These are phyloP conservation scores for Meyerozyma elateridarum DNA, from an alignment of 1,139 yeast genomes.

Conservation along the genomic window DNA sequence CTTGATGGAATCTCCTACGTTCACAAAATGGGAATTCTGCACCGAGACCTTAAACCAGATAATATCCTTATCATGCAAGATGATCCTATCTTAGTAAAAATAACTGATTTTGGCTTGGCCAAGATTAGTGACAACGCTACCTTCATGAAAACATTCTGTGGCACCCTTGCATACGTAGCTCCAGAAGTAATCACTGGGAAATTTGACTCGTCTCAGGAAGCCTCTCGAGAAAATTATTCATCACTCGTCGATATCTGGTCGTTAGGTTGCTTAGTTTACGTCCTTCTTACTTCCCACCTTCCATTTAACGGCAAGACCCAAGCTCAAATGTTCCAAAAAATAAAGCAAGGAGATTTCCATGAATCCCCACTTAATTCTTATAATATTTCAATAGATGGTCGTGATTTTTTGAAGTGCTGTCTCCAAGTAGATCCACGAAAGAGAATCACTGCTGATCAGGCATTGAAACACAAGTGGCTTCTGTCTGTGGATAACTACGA, in stretches of 20 bases:
- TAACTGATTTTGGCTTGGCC: constrained; percentile 91
- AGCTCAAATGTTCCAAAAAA: constrained; percentile 73
- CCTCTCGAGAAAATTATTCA: constrained; percentile 53
- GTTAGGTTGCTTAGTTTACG: constrained; percentile 78
- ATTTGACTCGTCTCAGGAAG: constrained; percentile 34
- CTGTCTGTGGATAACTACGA: constrained; percentile 20
- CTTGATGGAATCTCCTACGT: constrained; percentile 82
- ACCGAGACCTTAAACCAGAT: constrained; percentile 90
- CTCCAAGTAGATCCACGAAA: constrained; percentile 70
- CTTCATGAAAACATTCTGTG: constrained; percentile 83
- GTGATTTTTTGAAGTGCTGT: constrained; percentile 63
- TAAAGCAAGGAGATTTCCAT: constrained; percentile 73
- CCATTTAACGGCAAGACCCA: constrained; percentile 94
- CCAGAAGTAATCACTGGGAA: constrained; percentile 88
- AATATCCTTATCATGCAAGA: constrained; percentile 87
- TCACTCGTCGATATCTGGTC: constrained; percentile 96
- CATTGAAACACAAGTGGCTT: constrained; percentile 70
- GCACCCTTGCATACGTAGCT: constrained; percentile 86
- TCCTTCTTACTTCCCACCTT: constrained; percentile 81
- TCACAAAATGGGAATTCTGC: constrained; percentile 85
- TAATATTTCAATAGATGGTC: constrained; percentile 58
- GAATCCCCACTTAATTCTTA: constrained; percentile 71
- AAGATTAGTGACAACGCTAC: constrained; percentile 74
- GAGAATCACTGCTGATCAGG: constrained; percentile 68
- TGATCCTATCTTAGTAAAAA: constrained; percentile 83